Percentiles rank a stretch among this genome's conserved stretches.
Evolutionary conservation across 176 grass and related monocot species (phyloP).

Genomic region (Oryza coarctata): DNA sequence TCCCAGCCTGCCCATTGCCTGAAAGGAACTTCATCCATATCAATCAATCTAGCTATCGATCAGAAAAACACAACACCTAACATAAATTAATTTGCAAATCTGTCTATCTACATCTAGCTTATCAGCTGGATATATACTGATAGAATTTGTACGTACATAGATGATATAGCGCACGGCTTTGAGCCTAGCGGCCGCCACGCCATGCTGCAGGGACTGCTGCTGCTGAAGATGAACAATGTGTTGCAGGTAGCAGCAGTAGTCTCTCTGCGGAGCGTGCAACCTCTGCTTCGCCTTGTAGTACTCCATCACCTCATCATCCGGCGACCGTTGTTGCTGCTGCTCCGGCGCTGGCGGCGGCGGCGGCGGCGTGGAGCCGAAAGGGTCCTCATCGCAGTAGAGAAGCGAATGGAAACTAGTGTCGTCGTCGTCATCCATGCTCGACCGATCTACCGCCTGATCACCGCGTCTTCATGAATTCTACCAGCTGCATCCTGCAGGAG

Average conservation of each 20-base stretch:
- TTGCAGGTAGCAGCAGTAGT: conserved; percentile 28
- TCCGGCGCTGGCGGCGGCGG: neutral
- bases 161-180: conserved; percentile 62
- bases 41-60: neutral
- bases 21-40: too few relatives aligned
- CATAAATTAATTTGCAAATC: neutral
- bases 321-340: neutral
- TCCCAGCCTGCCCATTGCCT: conserved; percentile 47
- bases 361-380: neutral
- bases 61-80: neutral
- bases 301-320: neutral
- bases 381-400: neutral
- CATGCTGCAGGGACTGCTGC: neutral
- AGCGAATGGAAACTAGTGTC: neutral
- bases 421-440: neutral
- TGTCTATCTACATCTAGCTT: neutral
- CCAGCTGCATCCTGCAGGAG: neutral
- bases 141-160: conserved; percentile 43
- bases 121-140: too few relatives aligned
- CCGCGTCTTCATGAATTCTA: too few relatives aligned
- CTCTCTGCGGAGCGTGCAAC: neutral
- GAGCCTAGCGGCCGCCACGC: conserved; percentile 40
- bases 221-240: neutral
- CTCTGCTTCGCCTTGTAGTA: neutral
- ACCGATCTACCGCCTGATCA: neutral